Percentiles rank a stretch among this genome's conserved stretches.
These are phyloP conservation scores for Pyrrhoderma lamaoense DNA, from an alignment of 1,284 basidiomycete species.

Conservation along the genomic window DNA sequence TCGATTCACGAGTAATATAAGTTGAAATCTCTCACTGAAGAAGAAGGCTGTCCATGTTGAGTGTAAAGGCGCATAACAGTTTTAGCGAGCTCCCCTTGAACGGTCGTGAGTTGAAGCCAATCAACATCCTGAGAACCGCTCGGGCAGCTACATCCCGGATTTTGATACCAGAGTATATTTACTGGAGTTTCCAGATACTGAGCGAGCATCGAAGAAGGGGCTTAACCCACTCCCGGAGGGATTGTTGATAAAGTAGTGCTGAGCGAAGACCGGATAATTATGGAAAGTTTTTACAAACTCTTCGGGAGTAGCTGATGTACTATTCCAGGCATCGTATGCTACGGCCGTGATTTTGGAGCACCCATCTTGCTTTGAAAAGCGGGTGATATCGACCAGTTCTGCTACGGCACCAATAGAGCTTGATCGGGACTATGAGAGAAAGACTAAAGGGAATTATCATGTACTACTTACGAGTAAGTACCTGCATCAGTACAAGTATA, in stretches of 20 bases:
- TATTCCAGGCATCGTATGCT: constrained; percentile 35
- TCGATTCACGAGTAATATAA: neutral
- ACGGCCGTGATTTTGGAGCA: constrained; percentile 36
- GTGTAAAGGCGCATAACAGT: constrained; percentile 52
- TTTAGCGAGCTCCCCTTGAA: constrained; percentile 43
- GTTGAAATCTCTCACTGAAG: constrained; percentile 30
- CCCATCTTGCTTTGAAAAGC: constrained; percentile 35
- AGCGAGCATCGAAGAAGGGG: constrained; percentile 53
- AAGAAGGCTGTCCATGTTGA: constrained; percentile 53
- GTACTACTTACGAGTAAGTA: constrained; percentile 30
- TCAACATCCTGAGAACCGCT: constrained; percentile 42
- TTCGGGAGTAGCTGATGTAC: constrained; percentile 20
- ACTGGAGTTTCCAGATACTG: constrained; percentile 32
- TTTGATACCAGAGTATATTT: constrained; percentile 44
- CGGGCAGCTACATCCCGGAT: constrained; percentile 39
- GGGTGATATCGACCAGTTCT: constrained; percentile 52
- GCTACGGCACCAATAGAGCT: constrained; percentile 44
- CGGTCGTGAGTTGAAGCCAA: constrained; percentile 45
- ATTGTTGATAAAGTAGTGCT: constrained; percentile 50
- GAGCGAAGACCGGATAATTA: constrained; percentile 33
- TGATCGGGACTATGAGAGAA: neutral
- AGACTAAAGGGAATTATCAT: neutral
- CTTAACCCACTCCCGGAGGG: constrained; percentile 38
- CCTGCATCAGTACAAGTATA: constrained; percentile 33
- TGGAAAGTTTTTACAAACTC: constrained; percentile 4